A percentile compares a stretch with the other conserved stretches of the same genome.
Conservation (phyloP, 108 stramenopile species). For the Fragilaria crotonensis region DNA sequence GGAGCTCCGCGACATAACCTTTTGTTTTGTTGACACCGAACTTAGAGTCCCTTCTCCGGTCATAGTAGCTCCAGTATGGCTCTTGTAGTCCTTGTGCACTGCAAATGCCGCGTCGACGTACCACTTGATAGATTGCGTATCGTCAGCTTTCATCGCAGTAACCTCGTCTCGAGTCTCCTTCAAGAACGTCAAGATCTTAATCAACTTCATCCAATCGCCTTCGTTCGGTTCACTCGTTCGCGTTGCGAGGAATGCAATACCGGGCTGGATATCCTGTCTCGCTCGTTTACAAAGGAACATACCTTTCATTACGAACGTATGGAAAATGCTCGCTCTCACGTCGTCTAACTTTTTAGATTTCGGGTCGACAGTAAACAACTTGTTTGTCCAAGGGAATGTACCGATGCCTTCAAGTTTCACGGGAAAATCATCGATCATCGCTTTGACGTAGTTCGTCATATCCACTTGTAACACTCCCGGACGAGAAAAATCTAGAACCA, state of each 20-base stretch:
- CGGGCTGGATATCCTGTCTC: no score
- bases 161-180: neutral
- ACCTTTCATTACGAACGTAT: constrained; percentile 15
- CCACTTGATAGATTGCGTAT: neutral
- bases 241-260: no score
- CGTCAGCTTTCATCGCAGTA: neutral
- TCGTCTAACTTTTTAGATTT: constrained; percentile 5
- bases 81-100: no score
- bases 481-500: no score
- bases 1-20: no score
- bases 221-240: no score
- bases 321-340: neutral
- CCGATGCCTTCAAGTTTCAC: no score
- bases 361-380: constrained; percentile 12
- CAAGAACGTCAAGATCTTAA: neutral
- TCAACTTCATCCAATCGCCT: constrained; percentile 9
- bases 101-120: constrained; percentile 8
- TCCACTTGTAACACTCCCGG: no score
- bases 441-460: no score
- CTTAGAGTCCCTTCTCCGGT: neutral
- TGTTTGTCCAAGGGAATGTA: constrained; percentile 1
- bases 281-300: no score
- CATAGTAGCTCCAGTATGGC: no score
- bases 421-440: no score
- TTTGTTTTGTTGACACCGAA: constrained; percentile 4